Percentiles rank a stretch among this genome's conserved stretches.
Conservation (phyloP, 371 early-diverging fungal genomes). For the Mortierella sp. region DNA sequence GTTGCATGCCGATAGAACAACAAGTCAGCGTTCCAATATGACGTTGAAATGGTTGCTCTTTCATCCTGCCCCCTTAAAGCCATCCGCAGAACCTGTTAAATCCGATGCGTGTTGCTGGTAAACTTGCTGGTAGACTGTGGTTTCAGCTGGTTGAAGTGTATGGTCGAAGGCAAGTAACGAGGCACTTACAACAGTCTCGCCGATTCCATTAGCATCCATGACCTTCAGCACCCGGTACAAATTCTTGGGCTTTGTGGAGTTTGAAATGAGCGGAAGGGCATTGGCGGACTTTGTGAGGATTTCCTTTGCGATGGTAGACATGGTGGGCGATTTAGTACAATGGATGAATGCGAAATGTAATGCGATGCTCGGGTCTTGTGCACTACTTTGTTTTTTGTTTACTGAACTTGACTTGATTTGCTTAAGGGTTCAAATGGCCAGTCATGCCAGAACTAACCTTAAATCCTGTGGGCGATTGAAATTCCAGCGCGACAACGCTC, state of each 20-base stretch:
- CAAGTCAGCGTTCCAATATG: not conserved
- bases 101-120: too few species aligned
- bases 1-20: not conserved
- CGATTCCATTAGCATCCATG: conserved; percentile 51
- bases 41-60: not conserved
- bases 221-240: conserved; percentile 53
- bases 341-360: not conserved
- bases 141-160: not conserved
- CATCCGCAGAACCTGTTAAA: not conserved
- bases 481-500: not conserved
- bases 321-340: conserved; percentile 10
- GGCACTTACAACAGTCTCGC: conserved; percentile 53
- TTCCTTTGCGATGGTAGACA: conserved; percentile 56
- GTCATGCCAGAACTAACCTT: not conserved
- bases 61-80: not conserved
- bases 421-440: not conserved
- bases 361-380: not conserved
- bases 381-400: not conserved
- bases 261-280: conserved; percentile 48
- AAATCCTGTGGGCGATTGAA: not conserved
- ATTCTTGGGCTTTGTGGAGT: conserved; percentile 46
- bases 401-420: not conserved
- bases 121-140: not conserved
- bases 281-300: conserved; percentile 50
- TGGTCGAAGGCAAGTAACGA: not conserved